Conservation (phyloP, 176 grass and related monocot genomes). For the Musa troglodytarum region DNA sequence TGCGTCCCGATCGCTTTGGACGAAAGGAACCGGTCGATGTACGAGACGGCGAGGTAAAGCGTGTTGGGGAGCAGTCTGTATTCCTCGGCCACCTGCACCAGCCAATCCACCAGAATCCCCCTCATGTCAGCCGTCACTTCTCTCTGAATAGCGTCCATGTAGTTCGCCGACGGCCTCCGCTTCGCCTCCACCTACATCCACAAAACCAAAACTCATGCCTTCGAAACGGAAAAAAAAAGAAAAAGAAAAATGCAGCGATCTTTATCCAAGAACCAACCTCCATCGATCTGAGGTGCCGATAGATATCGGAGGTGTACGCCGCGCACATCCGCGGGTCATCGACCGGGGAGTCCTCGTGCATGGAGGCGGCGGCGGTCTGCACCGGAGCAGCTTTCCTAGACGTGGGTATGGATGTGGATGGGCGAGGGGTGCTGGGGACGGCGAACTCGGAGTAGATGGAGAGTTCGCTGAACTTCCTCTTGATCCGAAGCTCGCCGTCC, state of each 20-base stretch:
- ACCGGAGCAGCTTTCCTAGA: not conserved
- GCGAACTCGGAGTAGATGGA: conserved; percentile 27
- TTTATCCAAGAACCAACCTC: conserved; percentile 1
- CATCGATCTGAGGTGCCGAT: conserved; percentile 10
- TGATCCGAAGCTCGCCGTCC: conserved; percentile 50
- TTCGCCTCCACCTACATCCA: conserved; percentile 28
- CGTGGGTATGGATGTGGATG: conserved; percentile 9
- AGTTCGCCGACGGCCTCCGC: conserved; percentile 34
- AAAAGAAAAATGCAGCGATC: not conserved
- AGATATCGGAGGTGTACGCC: not conserved
- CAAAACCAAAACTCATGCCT: not conserved
- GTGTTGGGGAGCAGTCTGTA: conserved; percentile 59
- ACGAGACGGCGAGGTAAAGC: conserved; percentile 55
- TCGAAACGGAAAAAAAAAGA: not conserved
- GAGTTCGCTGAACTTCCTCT: conserved; percentile 55
- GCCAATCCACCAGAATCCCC: conserved; percentile 68
- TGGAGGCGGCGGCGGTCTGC: not conserved
- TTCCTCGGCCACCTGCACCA: conserved; percentile 66
- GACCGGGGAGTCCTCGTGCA: not conserved
- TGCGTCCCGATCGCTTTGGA: conserved; percentile 26
- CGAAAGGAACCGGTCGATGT: conserved; percentile 58
- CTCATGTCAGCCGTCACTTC: conserved; percentile 53
- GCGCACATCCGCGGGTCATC: conserved; percentile 30
- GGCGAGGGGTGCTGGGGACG: not conserved
- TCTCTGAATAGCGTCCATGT: conserved; percentile 43